Percentiles rank a stretch among this genome's conserved stretches.
Evolutionary conservation across 345 rosid genomes (phyloP).

Genomic region (Eucalyptus regnans): DNA sequence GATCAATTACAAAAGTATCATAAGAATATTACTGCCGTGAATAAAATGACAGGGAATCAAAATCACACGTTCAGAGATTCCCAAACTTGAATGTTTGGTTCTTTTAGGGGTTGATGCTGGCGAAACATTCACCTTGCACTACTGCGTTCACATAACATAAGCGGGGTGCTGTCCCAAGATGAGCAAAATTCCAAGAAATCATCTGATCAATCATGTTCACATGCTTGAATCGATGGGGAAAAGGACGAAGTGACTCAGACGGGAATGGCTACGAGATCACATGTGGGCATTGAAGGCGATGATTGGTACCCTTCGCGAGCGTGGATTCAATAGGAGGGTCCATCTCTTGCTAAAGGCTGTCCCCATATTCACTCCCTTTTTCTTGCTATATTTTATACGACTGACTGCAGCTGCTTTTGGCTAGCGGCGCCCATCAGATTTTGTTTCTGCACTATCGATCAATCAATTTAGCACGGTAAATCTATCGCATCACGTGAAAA

Average conservation of each 20-base stretch:
- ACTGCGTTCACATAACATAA: not conserved
- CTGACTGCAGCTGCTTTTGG: not conserved
- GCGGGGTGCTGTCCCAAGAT: not conserved
- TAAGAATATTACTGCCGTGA: not conserved
- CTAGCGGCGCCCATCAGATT: not conserved
- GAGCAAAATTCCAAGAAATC: not conserved
- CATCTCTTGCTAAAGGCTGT: not conserved
- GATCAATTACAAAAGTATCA: not conserved
- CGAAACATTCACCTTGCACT: not conserved
- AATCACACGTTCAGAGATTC: not conserved
- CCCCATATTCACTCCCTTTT: not conserved
- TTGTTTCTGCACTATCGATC: not conserved
- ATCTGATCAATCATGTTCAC: not conserved
- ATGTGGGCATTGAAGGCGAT: not conserved
- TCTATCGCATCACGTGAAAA: not conserved
- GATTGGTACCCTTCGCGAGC: not conserved
- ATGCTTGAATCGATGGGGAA: not conserved
- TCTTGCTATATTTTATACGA: not conserved
- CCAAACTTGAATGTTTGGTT: not conserved
- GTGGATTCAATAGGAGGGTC: not conserved
- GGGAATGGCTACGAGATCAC: not conserved
- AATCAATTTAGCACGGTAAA: not conserved
- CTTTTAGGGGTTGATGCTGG: not conserved
- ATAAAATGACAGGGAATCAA: not conserved
- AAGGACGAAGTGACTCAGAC: not conserved